Base-by-base conservation (phyloP, 169 alveolate genomes). In the Cyclospora cayetanensis region DNA sequence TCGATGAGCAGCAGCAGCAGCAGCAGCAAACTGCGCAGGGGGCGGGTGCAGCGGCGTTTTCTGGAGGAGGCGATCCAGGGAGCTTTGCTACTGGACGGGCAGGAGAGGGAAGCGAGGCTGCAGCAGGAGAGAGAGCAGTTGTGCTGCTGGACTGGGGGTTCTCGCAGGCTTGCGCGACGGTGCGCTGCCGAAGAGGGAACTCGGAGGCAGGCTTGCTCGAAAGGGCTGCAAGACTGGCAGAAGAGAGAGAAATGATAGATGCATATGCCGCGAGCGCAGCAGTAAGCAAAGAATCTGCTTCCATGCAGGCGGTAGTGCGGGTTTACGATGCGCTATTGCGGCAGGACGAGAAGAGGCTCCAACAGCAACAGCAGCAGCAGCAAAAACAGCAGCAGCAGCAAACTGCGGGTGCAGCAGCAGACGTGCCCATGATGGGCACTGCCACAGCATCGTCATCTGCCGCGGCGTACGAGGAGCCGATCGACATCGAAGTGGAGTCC, bases 301-400 rank as follows among this genome's bases (percentile, higher is more conserved):
- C 20, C 7, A 11, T 60, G 72, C 72, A 60, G 12, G 72, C 72
- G n/a, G 72, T 60, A 4, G 4, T 60, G 7, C 7, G 34, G 29
- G 29, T 29, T 18, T 60, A 60, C 29, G 72, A 60, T 29, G 7
- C 72, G 72, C n/a, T 60, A 29, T 29, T 60, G 34, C 72, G 72
- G 35, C 12, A 18, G n/a, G 72, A 11, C 12, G 72, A 11, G 20
- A 29, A 4, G 12, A 46, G 15, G 72, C 72, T 60, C 35, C 72
- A 60, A 29, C 72, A 60, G 72, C 72, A 60, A 29, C 72, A 60
- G 72, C 72, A 60, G 72, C 72, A 60, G 72, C 20, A 60, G 72
- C 72, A 60, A 29, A 22, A 60, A 29, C 72, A 60, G 72, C 20
- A 60, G 72, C 34, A 60, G 34, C 34, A n/a, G 7, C 35, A 4